Conservation (phyloP, 495 filamentous ascomycete species). For the Neurospora tetrasperma region DNA sequence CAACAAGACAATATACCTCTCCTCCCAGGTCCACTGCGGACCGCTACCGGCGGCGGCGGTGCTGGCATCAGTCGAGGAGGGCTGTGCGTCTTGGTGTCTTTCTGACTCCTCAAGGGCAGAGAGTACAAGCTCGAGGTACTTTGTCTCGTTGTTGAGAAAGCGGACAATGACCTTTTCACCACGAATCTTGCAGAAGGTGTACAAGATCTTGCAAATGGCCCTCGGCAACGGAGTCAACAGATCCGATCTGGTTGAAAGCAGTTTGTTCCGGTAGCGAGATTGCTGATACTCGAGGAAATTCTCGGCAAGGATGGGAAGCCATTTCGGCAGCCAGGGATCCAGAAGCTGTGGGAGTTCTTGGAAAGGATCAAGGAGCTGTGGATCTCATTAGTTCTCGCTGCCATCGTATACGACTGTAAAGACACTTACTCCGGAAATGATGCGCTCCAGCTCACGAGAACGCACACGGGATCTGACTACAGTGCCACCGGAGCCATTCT, state of each 20-base stretch:
- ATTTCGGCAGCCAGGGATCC: slow-evolving; percentile 70
- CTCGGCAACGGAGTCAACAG: slow-evolving; percentile 49
- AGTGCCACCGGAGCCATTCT: slow-evolving; percentile 14
- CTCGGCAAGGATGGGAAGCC: slow-evolving; percentile 62
- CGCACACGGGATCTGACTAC: slow-evolving; percentile 33
- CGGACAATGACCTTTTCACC: slow-evolving; percentile 85
- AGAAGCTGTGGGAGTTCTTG: slow-evolving; percentile 94
- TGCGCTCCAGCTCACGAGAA: slow-evolving; percentile 32
- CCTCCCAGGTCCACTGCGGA: slow-evolving; percentile 60
- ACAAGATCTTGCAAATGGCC: slow-evolving; percentile 68
- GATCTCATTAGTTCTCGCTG: slow-evolving; percentile 8
- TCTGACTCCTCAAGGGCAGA: slow-evolving; percentile 48
- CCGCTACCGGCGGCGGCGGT: slow-evolving; percentile 6
- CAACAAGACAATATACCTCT: slow-evolving; percentile 75
- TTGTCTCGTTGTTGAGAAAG: slow-evolving; percentile 83
- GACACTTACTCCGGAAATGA: slow-evolving; percentile 34
- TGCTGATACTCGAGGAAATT: slow-evolving; percentile 63
- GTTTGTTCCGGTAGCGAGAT: slow-evolving; percentile 23
- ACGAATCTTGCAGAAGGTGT: slow-evolving; percentile 88
- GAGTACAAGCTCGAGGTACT: slow-evolving; percentile 68
- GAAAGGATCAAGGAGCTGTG: slow-evolving; percentile 70
- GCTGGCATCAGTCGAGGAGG: not conserved
- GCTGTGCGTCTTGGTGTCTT: not conserved
- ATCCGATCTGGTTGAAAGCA: slow-evolving; percentile 24
- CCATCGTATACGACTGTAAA: not conserved